Evolutionary conservation across 169 alveolate species (phyloP), one percentile per base, ranked within the genome.

Genomic region (Eimeria tenella): DNA sequence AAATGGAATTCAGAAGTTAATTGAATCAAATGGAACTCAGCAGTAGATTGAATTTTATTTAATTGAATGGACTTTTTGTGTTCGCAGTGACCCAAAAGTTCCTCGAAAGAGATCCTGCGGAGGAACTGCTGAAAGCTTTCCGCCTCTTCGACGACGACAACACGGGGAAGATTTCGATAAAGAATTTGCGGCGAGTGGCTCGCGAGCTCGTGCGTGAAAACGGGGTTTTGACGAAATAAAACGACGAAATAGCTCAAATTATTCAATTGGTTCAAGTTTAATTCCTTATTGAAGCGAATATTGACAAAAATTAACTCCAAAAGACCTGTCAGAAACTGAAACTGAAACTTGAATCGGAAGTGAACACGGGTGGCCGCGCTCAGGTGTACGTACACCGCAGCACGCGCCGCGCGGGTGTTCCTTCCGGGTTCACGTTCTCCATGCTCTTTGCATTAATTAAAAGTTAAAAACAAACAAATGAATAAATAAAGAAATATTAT

Each of bases 71-170:
- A 31, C 65, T 75, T 15, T 58, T 15, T 5, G 21, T 11, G 25
- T 95, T 65, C 23, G 5, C 95, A 97, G 98, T 98, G 98, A 94
- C 98, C n/a, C 97, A 95, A 86, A 98, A 98, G 77, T 97, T 98
- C 68, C 91, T 97, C 21, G 98, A 98, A 79, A 97, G 99, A 93
- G 99, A 99, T 94, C 99, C 99, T 25, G 98, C 98, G 96, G 99
- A 98, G 93, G 99, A 99, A 95, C 98, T 99, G 68, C 94, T 95
- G 88, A 98, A 98, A 92, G 99, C 99, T 13, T 99, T 99, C 93
- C 97, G 98, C 94, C 96, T 99, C 53, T 99, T 99, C 94, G 99
- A 99, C 94, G 99, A 98, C 71, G 99, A 99, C 83, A 96, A 96
- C 83, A 97, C 99, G 21, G 99, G 98, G 97, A 73, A 60, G 52